Evolutionary conservation across 179 eudicot genomes (phyloP), one percentile per base, ranked within the genome.

Genomic region (Spinacia oleracea): DNA sequence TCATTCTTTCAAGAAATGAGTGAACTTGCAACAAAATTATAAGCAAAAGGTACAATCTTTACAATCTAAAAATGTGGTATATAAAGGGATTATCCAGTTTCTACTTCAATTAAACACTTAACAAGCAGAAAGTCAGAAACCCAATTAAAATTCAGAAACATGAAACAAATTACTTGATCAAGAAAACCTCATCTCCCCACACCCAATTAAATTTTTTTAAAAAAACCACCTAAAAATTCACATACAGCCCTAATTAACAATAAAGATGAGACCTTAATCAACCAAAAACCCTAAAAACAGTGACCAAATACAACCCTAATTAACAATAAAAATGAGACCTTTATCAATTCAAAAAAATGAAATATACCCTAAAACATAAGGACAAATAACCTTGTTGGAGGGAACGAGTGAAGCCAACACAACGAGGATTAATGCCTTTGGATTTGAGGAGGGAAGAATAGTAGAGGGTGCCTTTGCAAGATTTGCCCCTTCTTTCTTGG

Each of bases 381-480:
- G 60, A 55, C 16, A 23, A 0, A 1, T 1, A 68, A 93, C 98
- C 98, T 83, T 82, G 86, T 43, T 88, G 91, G 63, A 95, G 90
- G 51, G 97, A 89, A 45, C 97, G 90, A 74, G 91, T 63, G 83
- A 95, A 76, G 64, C 98, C 97, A 56, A 93, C 84, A 70, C 98
- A 95, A n/a, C 91, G 87, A 84, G 98, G 98, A 72, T 88, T 89
- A n/a, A 85, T 81, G 12, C 86, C 83, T 80, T 91, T 87, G 73
- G 97, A 90, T 87, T 90, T 90, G 82, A 89, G 87, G 23, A 79
- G 62, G 32, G 97, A 93, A 14, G 98, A 91, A 74, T 86, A 95
- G 55, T 89, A 91, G 34, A 93, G 84, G 72, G 90, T 88, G 18
- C 97, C 98, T 79, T 90, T 93, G 82, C 97, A 95, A 2, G 97